Evolutionary conservation across 2,329 filamentous ascomycete species (phyloP).

Genomic region (Cercospora berteroae): DNA sequence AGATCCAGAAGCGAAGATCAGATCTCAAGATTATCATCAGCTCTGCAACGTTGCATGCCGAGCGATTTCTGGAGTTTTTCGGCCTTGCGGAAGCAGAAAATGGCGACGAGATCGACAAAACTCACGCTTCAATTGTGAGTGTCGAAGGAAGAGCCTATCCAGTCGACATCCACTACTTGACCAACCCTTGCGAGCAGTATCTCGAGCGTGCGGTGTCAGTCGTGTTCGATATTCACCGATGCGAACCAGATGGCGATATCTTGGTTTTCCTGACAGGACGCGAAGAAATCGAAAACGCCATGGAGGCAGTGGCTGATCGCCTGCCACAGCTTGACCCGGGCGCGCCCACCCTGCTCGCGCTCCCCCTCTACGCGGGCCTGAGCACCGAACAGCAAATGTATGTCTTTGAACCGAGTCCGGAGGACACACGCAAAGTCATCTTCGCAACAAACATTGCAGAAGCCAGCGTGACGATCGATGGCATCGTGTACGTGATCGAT

Average conservation of each 20-base stretch:
- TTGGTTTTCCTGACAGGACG: constrained; percentile 88
- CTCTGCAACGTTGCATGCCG: constrained; percentile 88
- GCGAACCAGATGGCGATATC: constrained; percentile 80
- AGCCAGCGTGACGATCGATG: constrained; percentile 90
- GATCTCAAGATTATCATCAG: constrained; percentile 87
- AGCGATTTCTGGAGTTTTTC: constrained; percentile 82
- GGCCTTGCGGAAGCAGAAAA: constrained; percentile 44
- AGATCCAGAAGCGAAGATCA: constrained; percentile 74
- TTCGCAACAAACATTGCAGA: constrained; percentile 96
- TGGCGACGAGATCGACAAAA: constrained; percentile 29
- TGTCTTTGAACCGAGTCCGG: constrained; percentile 80
- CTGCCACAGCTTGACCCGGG: constrained; percentile 61
- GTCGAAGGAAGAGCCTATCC: constrained; percentile 86
- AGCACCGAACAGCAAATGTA: constrained; percentile 92
- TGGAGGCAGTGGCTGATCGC: constrained; percentile 76
- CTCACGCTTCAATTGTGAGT: constrained; percentile 66
- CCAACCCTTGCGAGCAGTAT: constrained; percentile 78
- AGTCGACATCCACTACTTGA: constrained; percentile 80
- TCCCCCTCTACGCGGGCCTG: constrained; percentile 87
- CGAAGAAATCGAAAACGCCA: constrained; percentile 82
- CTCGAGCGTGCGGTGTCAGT: constrained; percentile 78
- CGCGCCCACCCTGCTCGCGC: constrained; percentile 60
- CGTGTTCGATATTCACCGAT: constrained; percentile 81
- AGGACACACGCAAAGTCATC: constrained; percentile 84
- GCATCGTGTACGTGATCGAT: constrained; percentile 88